These are phyloP conservation scores for Triangularia setosa DNA, from an alignment of 2,329 filamentous ascomycete species.

Conservation along the genomic window DNA sequence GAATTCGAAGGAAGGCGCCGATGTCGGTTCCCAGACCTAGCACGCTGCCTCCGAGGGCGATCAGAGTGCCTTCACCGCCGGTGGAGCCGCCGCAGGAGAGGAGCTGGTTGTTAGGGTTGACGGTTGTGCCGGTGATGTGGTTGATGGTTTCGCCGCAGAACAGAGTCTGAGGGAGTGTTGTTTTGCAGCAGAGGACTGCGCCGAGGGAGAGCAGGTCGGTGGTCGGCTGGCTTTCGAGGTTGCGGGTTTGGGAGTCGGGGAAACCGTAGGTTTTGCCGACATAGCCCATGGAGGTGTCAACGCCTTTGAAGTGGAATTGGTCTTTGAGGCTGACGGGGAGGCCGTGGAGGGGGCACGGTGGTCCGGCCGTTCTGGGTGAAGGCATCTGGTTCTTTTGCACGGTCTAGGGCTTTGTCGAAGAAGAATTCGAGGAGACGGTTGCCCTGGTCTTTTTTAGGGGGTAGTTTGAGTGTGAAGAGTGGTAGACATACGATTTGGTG, in stretches of 20 bases:
- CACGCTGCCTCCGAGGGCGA: conserved; percentile 31
- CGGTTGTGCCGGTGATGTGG: conserved; percentile 33
- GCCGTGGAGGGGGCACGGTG: conserved; percentile 57
- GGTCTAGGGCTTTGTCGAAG: conserved; percentile 43
- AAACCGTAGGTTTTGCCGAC: conserved; percentile 18
- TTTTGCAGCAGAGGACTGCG: conserved; percentile 28
- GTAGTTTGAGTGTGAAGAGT: neutral
- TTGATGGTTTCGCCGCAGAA: conserved; percentile 29
- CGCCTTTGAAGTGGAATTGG: conserved; percentile 39
- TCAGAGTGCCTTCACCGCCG: conserved; percentile 33
- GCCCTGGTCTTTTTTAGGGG: conserved; percentile 26
- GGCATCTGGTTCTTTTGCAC: conserved; percentile 44
- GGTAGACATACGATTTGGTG: conserved; percentile 49
- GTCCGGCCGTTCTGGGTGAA: conserved; percentile 38
- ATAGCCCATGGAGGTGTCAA: conserved; percentile 42
- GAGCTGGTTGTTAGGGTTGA: conserved; percentile 32
- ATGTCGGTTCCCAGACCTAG: conserved; percentile 36
- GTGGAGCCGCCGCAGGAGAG: conserved; percentile 35
- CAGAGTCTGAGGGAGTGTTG: neutral
- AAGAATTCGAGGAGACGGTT: conserved; percentile 49
- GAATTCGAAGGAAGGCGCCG: conserved; percentile 30
- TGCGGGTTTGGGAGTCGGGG: conserved; percentile 7
- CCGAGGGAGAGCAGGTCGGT: conserved; percentile 28
- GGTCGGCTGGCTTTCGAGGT: conserved; percentile 26
- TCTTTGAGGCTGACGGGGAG: conserved; percentile 52